Percentiles rank a stretch among this genome's conserved stretches.
Evolutionary conservation across 2,329 filamentous ascomycete genomes (phyloP).

Genomic region (Exserohilum turcica): DNA sequence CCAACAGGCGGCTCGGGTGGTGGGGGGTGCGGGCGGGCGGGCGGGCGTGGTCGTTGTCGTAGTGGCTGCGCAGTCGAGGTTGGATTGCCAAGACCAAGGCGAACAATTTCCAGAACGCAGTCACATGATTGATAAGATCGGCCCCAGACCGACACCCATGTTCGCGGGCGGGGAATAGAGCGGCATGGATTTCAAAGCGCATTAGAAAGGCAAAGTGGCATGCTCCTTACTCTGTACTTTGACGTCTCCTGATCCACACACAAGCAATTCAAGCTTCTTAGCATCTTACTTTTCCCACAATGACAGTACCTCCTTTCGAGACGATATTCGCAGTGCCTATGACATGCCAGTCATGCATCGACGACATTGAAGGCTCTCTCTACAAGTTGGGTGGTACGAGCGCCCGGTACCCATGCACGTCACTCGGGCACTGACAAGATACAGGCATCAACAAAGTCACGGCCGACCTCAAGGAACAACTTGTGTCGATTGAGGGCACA

Average conservation of each 20-base stretch:
- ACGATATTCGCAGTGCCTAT: slow-evolving; percentile 95
- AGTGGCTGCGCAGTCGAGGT: slow-evolving; percentile 17
- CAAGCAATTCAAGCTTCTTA: neutral
- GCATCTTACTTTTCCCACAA: slow-evolving; percentile 17
- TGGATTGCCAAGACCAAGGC: slow-evolving; percentile 27
- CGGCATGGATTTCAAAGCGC: slow-evolving; percentile 42
- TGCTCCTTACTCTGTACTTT: slow-evolving; percentile 17
- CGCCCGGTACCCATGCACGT: slow-evolving; percentile 25
- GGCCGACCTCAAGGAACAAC: slow-evolving; percentile 79
- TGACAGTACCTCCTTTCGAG: slow-evolving; percentile 57
- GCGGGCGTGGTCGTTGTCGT: slow-evolving; percentile 7
- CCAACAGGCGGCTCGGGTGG: neutral
- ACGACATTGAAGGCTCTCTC: slow-evolving; percentile 80
- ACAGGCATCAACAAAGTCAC: slow-evolving; percentile 81
- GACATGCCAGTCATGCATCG: slow-evolving; percentile 87
- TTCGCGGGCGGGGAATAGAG: slow-evolving; percentile 13
- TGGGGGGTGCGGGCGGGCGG: neutral
- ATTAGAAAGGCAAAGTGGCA: slow-evolving; percentile 14
- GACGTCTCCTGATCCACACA: slow-evolving; percentile 7
- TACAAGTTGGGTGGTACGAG: slow-evolving; percentile 69
- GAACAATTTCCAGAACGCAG: slow-evolving; percentile 21
- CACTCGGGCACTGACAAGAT: slow-evolving; percentile 27
- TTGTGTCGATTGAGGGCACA: slow-evolving; percentile 86
- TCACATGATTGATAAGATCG: slow-evolving; percentile 21
- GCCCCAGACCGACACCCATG: slow-evolving; percentile 1